A percentile compares a stretch with the other conserved stretches of the same genome.
phyloP scores from a whole-genome alignment of 1,284 basidiomycete species.

The Uromyces viciae-fabae region DNA sequence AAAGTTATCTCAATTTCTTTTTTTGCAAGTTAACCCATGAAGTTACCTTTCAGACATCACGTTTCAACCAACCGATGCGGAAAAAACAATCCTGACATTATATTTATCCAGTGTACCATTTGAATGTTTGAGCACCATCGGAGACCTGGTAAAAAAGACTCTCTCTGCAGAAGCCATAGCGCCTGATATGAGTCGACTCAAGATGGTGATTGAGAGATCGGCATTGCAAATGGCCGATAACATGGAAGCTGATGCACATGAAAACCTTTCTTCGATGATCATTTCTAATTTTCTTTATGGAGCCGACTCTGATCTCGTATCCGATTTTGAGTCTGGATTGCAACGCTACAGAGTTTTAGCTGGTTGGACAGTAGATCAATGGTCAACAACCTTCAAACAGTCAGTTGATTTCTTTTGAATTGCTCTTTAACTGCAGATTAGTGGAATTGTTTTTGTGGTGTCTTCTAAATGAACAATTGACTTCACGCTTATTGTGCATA shows the following conservation, averaged over 20 bases:
- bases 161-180: slow-evolving; percentile 69
- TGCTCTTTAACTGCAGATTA: not conserved
- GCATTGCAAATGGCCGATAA: slow-evolving; percentile 52
- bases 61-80: slow-evolving; percentile 73
- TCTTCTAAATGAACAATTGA: not conserved
- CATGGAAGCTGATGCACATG: slow-evolving; percentile 56
- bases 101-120: slow-evolving; percentile 80
- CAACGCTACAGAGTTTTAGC: slow-evolving; percentile 53
- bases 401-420: slow-evolving; percentile 55
- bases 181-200: slow-evolving; percentile 88
- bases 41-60: slow-evolving; percentile 67
- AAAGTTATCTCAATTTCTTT: not conserved
- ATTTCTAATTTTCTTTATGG: slow-evolving; percentile 54
- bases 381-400: slow-evolving; percentile 76
- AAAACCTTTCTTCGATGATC: slow-evolving; percentile 54
- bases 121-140: slow-evolving; percentile 71
- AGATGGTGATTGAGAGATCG: slow-evolving; percentile 71
- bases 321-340: slow-evolving; percentile 49
- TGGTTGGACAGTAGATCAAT: slow-evolving; percentile 70
- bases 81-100: slow-evolving; percentile 68
- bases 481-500: slow-evolving; percentile 53
- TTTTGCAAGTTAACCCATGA: slow-evolving; percentile 32
- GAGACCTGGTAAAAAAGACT: slow-evolving; percentile 67
- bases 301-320: slow-evolving; percentile 7
- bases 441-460: no score